A percentile compares a stretch with the other conserved stretches of the same genome.
phyloP scores from a whole-genome alignment of 441 rosid species.

The Populus tomentosa region DNA sequence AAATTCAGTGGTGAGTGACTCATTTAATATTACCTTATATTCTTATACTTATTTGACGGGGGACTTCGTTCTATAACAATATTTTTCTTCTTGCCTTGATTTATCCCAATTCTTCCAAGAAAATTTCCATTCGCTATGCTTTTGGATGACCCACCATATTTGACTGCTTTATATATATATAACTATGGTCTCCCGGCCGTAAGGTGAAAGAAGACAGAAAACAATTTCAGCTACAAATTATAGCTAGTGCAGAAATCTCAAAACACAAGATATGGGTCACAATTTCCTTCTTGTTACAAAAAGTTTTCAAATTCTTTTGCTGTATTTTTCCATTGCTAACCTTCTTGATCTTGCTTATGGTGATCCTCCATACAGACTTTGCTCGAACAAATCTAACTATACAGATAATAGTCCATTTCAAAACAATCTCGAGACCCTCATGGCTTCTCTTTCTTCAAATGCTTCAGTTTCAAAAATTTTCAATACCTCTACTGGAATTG shows the following conservation, averaged over 20 bases:
- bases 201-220: neutral
- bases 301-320: conserved; percentile 11
- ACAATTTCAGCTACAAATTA: neutral
- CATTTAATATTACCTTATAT: no score
- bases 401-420: conserved; percentile 12
- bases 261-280: conserved; percentile 15
- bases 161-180: neutral
- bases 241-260: neutral
- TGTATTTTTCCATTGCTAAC: neutral
- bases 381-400: conserved; percentile 13
- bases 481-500: conserved; percentile 22
- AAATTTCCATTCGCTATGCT: neutral
- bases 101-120: neutral
- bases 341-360: conserved; percentile 18
- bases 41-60: no score
- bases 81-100: neutral
- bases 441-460: conserved; percentile 18
- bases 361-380: conserved; percentile 31
- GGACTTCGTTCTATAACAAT: no score
- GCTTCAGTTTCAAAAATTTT: conserved; percentile 19
- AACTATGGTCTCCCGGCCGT: neutral
- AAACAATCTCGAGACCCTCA: conserved; percentile 14
- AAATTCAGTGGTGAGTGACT: no score
- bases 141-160: neutral
- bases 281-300: neutral